phyloP scores from a whole-genome alignment of 257 asterid species.

The Parsonsia alboflavescens region DNA sequence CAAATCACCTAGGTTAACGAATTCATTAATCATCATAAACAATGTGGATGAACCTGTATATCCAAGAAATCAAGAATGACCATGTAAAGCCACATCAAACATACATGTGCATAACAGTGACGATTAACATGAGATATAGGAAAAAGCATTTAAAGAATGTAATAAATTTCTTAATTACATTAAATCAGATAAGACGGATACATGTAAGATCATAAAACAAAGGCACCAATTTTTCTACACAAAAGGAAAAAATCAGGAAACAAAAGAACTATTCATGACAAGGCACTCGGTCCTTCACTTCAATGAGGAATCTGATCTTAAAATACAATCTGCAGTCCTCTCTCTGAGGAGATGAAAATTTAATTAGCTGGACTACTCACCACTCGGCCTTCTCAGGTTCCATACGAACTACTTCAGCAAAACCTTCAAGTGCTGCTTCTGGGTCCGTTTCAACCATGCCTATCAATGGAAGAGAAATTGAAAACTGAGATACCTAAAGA shows the following conservation, averaged over 20 bases:
- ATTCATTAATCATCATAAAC: neutral
- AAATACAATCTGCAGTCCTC: neutral
- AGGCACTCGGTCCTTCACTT: neutral
- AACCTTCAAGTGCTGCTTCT: slow-evolving; percentile 91
- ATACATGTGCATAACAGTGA: neutral
- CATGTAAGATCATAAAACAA: neutral
- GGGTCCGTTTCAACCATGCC: slow-evolving; percentile 93
- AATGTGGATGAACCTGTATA: neutral
- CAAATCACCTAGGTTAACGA: neutral
- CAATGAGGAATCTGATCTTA: neutral
- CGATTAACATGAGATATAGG: neutral
- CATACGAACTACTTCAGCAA: slow-evolving; percentile 83
- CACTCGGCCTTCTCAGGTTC: slow-evolving; percentile 98
- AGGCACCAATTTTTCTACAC: neutral
- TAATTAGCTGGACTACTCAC: slow-evolving; percentile 28
- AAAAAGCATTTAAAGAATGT: neutral
- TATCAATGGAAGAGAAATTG: slow-evolving; percentile 20
- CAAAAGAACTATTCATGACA: neutral
- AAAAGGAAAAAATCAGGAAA: no score
- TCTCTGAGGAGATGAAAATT: neutral
- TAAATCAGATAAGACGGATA: neutral
- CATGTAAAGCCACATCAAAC: neutral
- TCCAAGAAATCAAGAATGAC: neutral
- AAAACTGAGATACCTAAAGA: neutral
- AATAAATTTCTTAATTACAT: neutral